These are phyloP conservation scores for Oxyria digyna DNA, from an alignment of 148 eudicot species.

Conservation along the genomic window DNA sequence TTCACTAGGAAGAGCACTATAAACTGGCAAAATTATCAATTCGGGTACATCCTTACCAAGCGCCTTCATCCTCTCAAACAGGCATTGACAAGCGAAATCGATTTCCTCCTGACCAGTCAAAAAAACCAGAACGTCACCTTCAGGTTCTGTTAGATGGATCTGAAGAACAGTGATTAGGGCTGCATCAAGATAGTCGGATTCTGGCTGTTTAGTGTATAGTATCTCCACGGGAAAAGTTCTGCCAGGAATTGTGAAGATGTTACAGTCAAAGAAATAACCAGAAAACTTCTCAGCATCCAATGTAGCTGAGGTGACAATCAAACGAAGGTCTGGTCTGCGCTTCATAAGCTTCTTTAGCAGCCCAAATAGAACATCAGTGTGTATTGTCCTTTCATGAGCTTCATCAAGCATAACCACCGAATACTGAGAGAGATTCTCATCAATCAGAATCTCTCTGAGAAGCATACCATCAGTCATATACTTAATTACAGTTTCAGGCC, in stretches of 20 bases:
- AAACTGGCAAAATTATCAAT: conserved; percentile 77
- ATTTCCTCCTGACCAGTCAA: conserved; percentile 96
- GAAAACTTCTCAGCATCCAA: conserved; percentile 90
- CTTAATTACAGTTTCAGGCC: conserved; percentile 88
- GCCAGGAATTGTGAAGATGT: conserved; percentile 82
- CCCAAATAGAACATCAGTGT: conserved; percentile 92
- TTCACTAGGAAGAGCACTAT: conserved; percentile 94
- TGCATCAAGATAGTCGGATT: conserved; percentile 76
- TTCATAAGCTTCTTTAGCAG: conserved; percentile 53
- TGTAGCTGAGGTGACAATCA: conserved; percentile 93
- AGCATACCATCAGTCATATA: conserved; percentile 99
- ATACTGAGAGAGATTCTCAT: conserved; percentile 66
- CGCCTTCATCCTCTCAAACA: conserved; percentile 83
- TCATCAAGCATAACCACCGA: conserved; percentile 96
- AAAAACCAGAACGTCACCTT: conserved; percentile 80
- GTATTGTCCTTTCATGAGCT: conserved; percentile 93
- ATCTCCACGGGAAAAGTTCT: conserved; percentile 81
- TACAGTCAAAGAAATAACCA: conserved; percentile 73
- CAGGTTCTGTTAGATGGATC: conserved; percentile 87
- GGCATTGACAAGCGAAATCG: conserved; percentile 83
- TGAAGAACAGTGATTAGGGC: conserved; percentile 75
- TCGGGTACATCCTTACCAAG: conserved; percentile 82
- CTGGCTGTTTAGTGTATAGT: conserved; percentile 76
- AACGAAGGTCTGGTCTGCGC: conserved; percentile 71
- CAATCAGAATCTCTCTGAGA: conserved; percentile 67